Evolutionary conservation across 2,329 filamentous ascomycete genomes (phyloP), one percentile per base, ranked within the genome.

Genomic region (Xylaria sp.): DNA sequence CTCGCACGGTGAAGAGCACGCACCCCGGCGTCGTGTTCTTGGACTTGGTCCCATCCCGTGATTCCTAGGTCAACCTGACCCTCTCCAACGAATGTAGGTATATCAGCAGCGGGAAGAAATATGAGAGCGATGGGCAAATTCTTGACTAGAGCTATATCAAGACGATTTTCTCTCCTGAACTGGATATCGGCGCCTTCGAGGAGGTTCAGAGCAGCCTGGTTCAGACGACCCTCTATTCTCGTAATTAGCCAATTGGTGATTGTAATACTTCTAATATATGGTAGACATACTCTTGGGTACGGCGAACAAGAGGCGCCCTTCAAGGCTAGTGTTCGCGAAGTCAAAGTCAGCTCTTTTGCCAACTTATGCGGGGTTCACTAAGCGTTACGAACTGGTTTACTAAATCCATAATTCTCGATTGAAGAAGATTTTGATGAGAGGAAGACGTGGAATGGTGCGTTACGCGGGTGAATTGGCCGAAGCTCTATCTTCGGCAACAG

Each of bases 91-190:
- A 98, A 98, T 47, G 94, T 97, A 5, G 96, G 96, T 78, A 99
- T 99, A 80, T 99, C 96, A 74, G 94, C 94, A 44, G 95, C 96
- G 35, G 96, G 96, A 29, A 99, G 92, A 85, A 99, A 99, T 78
- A 99, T 91, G 69, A 99, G 92, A 18, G 96, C 96, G 76, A 99
- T 93, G 42, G 93, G 93, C 32, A 96, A 90, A 83, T 99, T 99
- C 86, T 98, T 97, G 79, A 98, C 96, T 29, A 99, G 91, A 18
- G 96, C 96, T 78, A 99, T 98, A 81, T 99, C 96, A 76, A 98
- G 92, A 68, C 96, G 92, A 80, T 92, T 94, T 85, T 98, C 94
- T 78, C 96, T 91, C 80, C 93, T 91, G 85, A 99, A 99, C 81
- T 99, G 94, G 76, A 99, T 95, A 81, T 99, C 96, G 76, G 92